Evolutionary conservation across 306 rosid species (phyloP), one percentile per base, ranked within the genome.

Genomic region (Arachis stenosperma): DNA sequence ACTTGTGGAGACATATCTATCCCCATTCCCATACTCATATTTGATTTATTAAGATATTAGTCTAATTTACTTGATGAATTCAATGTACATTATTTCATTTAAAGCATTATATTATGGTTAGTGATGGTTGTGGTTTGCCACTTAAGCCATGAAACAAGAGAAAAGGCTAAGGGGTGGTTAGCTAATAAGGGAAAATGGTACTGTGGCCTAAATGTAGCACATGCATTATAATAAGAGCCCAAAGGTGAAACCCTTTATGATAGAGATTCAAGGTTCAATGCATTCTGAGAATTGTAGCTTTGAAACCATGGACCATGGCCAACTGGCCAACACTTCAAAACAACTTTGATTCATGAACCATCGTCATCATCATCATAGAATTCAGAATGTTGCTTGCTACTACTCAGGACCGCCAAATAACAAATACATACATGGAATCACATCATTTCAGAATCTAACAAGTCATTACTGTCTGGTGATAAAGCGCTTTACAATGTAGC

Each of bases 211-310:
- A 46, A 66, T 65, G 73, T 69, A 58, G 36, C 69, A 57, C 48
- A 46, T 7, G 43, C 43, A 36, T 71, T 55, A 72, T 22, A 22
- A 22, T 22, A 22, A 40, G 58, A 66, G 52, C 75, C 65, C 75
- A 67, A 61, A 44, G 60, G 46, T 62, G 13, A 17, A 17, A 17
- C 17, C 17, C 17, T 17, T 17, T 17, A 17, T 17, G 17, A 17
- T 17, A 17, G 17, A 17, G 17, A 6, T 36, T 79, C 83, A 73
- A 73, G 65, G 75, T 73, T 79, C 83, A 79, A 40, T 67, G 60
- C 8, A 72, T 40, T 27, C 51, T 39, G 14, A 60, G 48, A 78
- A n/a, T 17, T 17, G 17, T 17, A 17, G 17, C 17, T 17, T 17
- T 17, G 17, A 17, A 17, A 17, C 29, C n/a, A 61, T 74, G 75